Conservation (phyloP, 2,329 filamentous ascomycete genomes). For the Aspergillus sp. region DNA sequence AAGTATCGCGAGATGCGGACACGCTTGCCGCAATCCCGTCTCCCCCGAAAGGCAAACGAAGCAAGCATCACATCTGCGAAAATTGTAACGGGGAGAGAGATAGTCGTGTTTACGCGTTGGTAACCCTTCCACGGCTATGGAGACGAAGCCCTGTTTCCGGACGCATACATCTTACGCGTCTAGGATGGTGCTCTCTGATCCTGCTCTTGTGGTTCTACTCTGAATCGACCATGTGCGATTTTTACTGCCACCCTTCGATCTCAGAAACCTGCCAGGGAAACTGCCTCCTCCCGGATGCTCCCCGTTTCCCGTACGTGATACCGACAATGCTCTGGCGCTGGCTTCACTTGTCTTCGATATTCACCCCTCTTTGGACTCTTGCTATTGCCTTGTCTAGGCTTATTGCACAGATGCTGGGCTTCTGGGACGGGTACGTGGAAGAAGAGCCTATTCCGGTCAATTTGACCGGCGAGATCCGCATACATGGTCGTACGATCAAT, state of each 20-base stretch:
- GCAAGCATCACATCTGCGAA: conserved; percentile 22
- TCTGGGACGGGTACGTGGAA: conserved; percentile 48
- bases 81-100: conserved; percentile 28
- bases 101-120: conserved; percentile 32
- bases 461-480: conserved; percentile 32
- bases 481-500: conserved; percentile 28
- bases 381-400: conserved; percentile 34
- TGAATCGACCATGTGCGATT: conserved; percentile 52
- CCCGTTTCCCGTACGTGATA: conserved; percentile 57
- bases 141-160: conserved; percentile 29
- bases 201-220: conserved; percentile 52
- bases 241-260: conserved; percentile 55
- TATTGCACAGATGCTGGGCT: conserved; percentile 38
- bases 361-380: conserved; percentile 35
- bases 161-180: conserved; percentile 37
- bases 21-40: conserved; percentile 20
- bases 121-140: conserved; percentile 43
- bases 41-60: conserved; percentile 15
- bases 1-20: conserved; percentile 32
- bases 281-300: conserved; percentile 55
- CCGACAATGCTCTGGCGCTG: conserved; percentile 57
- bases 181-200: conserved; percentile 44
- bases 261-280: conserved; percentile 53
- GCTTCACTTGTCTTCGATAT: conserved; percentile 39
- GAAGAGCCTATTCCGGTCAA: conserved; percentile 31